phyloP scores from a whole-genome alignment of 768 basidiomycete species.

The Lyophyllum shimeji region DNA sequence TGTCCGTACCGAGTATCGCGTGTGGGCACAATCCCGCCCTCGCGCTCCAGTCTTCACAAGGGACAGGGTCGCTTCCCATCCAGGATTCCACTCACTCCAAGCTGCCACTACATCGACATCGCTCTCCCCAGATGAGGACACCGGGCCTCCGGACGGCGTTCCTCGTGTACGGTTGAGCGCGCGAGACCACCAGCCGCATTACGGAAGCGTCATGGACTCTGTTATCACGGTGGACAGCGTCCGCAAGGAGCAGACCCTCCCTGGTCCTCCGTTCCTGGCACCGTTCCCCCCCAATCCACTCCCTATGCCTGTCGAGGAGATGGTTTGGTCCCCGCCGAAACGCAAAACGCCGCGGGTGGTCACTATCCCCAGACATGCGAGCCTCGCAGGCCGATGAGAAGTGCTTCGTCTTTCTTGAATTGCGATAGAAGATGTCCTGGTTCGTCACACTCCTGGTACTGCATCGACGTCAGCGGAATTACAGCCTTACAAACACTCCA shows the following conservation, averaged over 20 bases:
- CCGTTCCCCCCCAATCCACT: constrained; percentile 46
- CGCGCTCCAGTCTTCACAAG: constrained; percentile 1
- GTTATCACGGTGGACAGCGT: constrained; percentile 2
- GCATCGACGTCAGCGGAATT: background rate
- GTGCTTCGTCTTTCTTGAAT: background rate
- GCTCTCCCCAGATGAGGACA: constrained; percentile 17
- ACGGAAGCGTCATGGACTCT: constrained; percentile 24
- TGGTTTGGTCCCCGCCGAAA: constrained; percentile 33
- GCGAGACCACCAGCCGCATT: constrained; percentile 3
- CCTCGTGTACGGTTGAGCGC: constrained; percentile 23
- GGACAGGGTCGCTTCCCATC: constrained; percentile 7
- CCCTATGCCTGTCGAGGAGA: constrained; percentile 55
- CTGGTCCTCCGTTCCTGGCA: constrained; percentile 10
- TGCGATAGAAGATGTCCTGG: background rate
- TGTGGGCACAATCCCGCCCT: constrained; percentile 26
- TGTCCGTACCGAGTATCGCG: constrained; percentile 45
- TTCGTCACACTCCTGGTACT: background rate
- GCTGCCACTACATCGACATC: constrained; percentile 18
- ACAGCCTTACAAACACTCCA: background rate
- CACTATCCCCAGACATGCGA: constrained; percentile 33
- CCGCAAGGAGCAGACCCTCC: background rate
- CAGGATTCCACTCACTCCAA: constrained; percentile 13
- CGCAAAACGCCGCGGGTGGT: constrained; percentile 22
- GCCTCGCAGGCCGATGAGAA: constrained; percentile 40
- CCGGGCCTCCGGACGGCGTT: background rate